These are phyloP conservation scores for Aspergillus tamarii DNA, from an alignment of 2,329 filamentous ascomycete genomes.

Conservation along the genomic window DNA sequence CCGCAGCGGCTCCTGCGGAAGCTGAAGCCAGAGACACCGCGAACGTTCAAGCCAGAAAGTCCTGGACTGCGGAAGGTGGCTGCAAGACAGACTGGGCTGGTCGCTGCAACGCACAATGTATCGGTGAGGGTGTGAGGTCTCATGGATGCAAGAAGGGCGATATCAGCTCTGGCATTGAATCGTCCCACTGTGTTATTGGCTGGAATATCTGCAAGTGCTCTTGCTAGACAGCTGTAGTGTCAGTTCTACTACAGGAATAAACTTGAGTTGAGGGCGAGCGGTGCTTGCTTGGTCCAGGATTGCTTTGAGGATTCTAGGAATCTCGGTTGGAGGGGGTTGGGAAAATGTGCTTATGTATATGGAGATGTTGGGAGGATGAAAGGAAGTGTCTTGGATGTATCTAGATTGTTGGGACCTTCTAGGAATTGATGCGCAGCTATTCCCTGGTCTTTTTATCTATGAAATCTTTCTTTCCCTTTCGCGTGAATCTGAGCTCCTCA, in stretches of 20 bases:
- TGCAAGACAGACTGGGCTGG: not conserved
- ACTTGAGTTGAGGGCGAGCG: fast-evolving
- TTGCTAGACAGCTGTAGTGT: not conserved
- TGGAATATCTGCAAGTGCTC: not conserved
- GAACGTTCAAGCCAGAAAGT: not conserved
- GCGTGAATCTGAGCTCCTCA: too few species aligned
- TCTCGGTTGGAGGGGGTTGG: too few species aligned
- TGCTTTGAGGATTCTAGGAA: not conserved
- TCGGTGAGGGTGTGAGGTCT: not conserved
- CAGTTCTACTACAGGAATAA: not conserved
- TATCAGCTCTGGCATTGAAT: not conserved
- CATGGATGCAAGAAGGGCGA: not conserved
- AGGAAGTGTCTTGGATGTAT: too few species aligned
- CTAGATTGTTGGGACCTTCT: too few species aligned
- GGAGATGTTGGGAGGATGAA: not conserved
- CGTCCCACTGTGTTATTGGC: not conserved
- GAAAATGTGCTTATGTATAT: too few species aligned
- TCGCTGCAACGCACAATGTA: not conserved
- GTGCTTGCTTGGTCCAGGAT: not conserved
- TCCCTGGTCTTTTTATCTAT: too few species aligned
- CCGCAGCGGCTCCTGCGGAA: not conserved
- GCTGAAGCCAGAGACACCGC: not conserved
- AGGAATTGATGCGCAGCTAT: too few species aligned
- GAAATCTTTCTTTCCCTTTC: too few species aligned
- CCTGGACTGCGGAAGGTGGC: not conserved